Evolutionary conservation across 345 rosid genomes (phyloP), one percentile per base, ranked within the genome.

Genomic region (Eucalyptus cloeziana): DNA sequence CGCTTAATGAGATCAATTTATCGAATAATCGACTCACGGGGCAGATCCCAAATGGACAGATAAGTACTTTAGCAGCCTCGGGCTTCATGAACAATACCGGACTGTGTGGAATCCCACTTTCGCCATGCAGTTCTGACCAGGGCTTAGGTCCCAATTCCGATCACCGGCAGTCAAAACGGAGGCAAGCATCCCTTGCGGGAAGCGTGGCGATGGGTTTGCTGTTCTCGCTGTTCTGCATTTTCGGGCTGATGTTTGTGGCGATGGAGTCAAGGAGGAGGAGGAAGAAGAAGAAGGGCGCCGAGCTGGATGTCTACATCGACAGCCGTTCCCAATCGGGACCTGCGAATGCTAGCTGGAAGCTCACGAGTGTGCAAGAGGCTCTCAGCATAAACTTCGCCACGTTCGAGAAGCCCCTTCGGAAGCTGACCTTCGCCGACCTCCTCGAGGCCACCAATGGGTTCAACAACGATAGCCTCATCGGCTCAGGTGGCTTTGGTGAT

Each of bases 401-500:
- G 37, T 98, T 98, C 58, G 99, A 96, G 90, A 98, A 97, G 91
- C 99, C 97, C 4, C 92, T 98, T 40, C 89, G 93, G 87, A 98
- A 95, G 92, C 96, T 98, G 76, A 98, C 98, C 31, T 97, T 96
- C 67, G 97, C 97, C 0, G 99, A 97, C 94, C 98, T 98, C 91
- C 97, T 97, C 21, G 95, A 97, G 56, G 99, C 99, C 16, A 98
- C 99, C 2, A 96, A 96, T 67, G 97, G 96, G 45, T 98, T 98
- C 93, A 95, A 97, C 71, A 88, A 96, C 13, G 97, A 97, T 88
- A 95, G 97, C 90, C 92, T 98, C 58, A 96, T 98, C 58, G 99
- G 99, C 11, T 95, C 98, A 3, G 99, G 99, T 30, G 99, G 99
- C 88, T 98, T 98, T 45, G 99, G 99, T 88, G 99, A 98, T 87